Evolutionary conservation across 176 grass and related monocot genomes (phyloP).

Genomic region (Otatea glauca): DNA sequence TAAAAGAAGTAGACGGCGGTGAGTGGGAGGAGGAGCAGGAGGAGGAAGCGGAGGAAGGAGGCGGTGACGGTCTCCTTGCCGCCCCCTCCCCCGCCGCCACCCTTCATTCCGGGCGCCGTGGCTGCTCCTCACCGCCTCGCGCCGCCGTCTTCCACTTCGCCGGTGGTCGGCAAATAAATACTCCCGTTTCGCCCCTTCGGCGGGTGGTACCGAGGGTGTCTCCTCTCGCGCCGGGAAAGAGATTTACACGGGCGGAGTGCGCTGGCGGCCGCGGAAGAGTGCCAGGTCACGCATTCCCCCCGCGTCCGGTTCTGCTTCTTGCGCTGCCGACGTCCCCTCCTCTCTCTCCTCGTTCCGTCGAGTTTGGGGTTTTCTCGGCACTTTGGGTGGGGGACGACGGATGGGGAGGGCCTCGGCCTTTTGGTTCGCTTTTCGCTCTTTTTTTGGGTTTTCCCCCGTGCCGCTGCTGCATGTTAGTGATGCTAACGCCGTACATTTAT

Average conservation of each 20-base stretch:
- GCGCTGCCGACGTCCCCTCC: slow-evolving; percentile 11
- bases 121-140: slow-evolving; percentile 1
- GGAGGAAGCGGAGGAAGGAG: slow-evolving; percentile 61
- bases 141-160: background rate
- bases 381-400: slow-evolving; percentile 16
- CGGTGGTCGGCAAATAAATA: slow-evolving; percentile 1
- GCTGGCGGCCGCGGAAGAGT: background rate
- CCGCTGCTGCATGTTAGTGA: background rate
- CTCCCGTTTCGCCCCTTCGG: background rate
- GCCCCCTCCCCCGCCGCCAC: slow-evolving; percentile 37
- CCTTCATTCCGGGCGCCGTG: slow-evolving; percentile 60
- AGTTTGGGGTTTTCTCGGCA: slow-evolving; percentile 3
- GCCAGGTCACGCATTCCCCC: slow-evolving; percentile 44
- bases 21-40: slow-evolving; percentile 68
- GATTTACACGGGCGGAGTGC: slow-evolving; percentile 15
- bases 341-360: background rate
- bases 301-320: slow-evolving; percentile 21
- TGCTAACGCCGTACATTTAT: background rate
- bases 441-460: background rate
- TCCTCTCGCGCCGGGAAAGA: background rate
- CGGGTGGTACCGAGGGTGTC: background rate
- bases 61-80: slow-evolving; percentile 55
- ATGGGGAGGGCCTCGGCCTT: background rate
- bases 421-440: slow-evolving; percentile 5
- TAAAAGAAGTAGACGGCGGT: slow-evolving; percentile 78